Conservation (phyloP, 2,329 filamentous ascomycete genomes). For the Fusarium setosum region DNA sequence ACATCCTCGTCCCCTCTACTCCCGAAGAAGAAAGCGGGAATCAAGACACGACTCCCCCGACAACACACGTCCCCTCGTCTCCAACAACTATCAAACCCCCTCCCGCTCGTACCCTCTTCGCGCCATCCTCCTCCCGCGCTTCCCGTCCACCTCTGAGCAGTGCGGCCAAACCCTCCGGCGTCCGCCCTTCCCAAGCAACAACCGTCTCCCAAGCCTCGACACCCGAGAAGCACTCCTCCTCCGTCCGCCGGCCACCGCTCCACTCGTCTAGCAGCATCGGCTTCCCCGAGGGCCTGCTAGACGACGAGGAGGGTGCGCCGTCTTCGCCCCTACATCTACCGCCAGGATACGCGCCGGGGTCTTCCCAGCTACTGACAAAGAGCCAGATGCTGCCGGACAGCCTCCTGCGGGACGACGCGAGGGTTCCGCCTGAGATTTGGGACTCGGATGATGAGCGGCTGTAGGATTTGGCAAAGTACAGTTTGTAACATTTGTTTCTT, state of each 20-base stretch:
- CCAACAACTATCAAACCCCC: conserved; percentile 30
- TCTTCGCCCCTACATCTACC: conserved; percentile 13
- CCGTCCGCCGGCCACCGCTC: conserved; percentile 21
- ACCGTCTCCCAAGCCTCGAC: conserved; percentile 51
- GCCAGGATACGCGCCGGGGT: conserved; percentile 20
- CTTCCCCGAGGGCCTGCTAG: conserved; percentile 32
- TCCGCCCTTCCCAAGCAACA: conserved; percentile 51
- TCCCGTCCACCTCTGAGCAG: conserved; percentile 28
- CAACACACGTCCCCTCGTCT: conserved; percentile 21
- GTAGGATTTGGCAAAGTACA: conserved; percentile 7
- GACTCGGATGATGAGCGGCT: conserved; percentile 45
- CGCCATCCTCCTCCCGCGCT: conserved; percentile 30
- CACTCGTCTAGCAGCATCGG: conserved; percentile 41
- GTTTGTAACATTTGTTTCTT: background rate
- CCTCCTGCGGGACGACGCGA: conserved; percentile 51
- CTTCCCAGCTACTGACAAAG: conserved; percentile 61
- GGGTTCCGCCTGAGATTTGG: conserved; percentile 49
- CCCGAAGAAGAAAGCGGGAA: conserved; percentile 34
- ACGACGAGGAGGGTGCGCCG: conserved; percentile 40
- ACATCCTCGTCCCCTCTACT: conserved; percentile 50
- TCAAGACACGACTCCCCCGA: conserved; percentile 21
- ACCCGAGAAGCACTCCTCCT: conserved; percentile 38
- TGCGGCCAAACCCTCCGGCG: conserved; percentile 11
- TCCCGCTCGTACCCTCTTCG: conserved; percentile 20
- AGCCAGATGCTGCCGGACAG: conserved; percentile 66